Percentiles rank a stretch among this genome's conserved stretches.
Conservation (phyloP, 306 rosid species). For the Cucumis melo region DNA sequence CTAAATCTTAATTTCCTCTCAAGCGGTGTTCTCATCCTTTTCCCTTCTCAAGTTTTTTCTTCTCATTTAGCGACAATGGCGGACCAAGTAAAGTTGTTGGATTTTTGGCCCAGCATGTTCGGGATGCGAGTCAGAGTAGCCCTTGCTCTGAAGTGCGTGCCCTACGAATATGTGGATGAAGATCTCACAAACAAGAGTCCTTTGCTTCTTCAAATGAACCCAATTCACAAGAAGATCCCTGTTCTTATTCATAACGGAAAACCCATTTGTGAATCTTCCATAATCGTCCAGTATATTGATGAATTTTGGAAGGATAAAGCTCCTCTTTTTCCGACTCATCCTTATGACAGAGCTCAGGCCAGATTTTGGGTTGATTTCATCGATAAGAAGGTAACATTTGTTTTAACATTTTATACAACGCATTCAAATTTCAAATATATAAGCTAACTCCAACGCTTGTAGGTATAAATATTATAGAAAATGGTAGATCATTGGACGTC, state of each 20-base stretch:
- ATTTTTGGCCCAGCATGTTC: conserved; percentile 20
- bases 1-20: no score
- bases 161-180: conserved; percentile 21
- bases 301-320: conserved; percentile 18
- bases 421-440: no score
- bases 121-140: conserved; percentile 23
- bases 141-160: conserved; percentile 20
- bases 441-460: no score
- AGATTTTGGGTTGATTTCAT: conserved; percentile 29
- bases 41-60: neutral
- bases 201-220: conserved; percentile 38
- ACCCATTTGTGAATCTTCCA: conserved; percentile 33
- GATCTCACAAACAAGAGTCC: conserved; percentile 32
- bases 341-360: conserved; percentile 26
- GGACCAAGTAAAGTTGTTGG: conserved; percentile 13
- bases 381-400: conserved; percentile 16
- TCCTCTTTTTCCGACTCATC: conserved; percentile 24
- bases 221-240: conserved; percentile 35
- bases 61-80: conserved; percentile 7
- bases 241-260: conserved; percentile 46
- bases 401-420: neutral
- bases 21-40: neutral
- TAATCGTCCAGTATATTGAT: conserved; percentile 25
- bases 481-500: no score
- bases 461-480: no score